Conservation (phyloP, 139 green algal species). For the Dunaliella primolecta region DNA sequence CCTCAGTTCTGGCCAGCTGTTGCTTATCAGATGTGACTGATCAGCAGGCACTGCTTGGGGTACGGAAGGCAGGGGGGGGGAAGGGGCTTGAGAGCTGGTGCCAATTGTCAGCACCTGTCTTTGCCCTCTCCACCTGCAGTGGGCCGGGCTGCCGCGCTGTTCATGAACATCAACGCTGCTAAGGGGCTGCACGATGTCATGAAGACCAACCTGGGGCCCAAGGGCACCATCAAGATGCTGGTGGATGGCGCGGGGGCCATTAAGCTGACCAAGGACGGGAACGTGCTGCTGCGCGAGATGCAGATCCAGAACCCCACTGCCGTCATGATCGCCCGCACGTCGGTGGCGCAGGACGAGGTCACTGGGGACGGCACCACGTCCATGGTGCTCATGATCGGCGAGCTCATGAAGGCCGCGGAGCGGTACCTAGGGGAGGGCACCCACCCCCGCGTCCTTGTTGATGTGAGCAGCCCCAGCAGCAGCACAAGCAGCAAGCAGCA, state of each 20-base stretch:
- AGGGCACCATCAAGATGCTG: slow-evolving; percentile 99
- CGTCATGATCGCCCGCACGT: slow-evolving; percentile 97
- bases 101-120: background rate
- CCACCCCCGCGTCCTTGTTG: slow-evolving; percentile 91
- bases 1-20: too few species aligned
- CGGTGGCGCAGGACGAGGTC: slow-evolving; percentile 96
- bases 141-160: slow-evolving; percentile 79
- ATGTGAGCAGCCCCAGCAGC: slow-evolving; percentile 54
- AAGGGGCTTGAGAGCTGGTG: too few species aligned
- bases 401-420: slow-evolving; percentile 98
- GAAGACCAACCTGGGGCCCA: slow-evolving; percentile 95
- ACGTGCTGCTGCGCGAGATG: slow-evolving; percentile 94
- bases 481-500: background rate
- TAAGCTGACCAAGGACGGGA: slow-evolving; percentile 97
- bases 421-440: slow-evolving; percentile 91
- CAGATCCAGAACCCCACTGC: slow-evolving; percentile 99
- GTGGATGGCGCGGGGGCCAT: slow-evolving; percentile 90
- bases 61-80: background rate
- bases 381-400: slow-evolving; percentile 95
- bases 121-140: slow-evolving; percentile 41
- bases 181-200: slow-evolving; percentile 98
- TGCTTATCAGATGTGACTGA: too few species aligned
- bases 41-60: too few species aligned
- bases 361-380: slow-evolving; percentile 95
- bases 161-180: slow-evolving; percentile 99